Evolutionary conservation across 345 rosid genomes (phyloP), one percentile per base, ranked within the genome.

Genomic region (Lumnitzera littorea): DNA sequence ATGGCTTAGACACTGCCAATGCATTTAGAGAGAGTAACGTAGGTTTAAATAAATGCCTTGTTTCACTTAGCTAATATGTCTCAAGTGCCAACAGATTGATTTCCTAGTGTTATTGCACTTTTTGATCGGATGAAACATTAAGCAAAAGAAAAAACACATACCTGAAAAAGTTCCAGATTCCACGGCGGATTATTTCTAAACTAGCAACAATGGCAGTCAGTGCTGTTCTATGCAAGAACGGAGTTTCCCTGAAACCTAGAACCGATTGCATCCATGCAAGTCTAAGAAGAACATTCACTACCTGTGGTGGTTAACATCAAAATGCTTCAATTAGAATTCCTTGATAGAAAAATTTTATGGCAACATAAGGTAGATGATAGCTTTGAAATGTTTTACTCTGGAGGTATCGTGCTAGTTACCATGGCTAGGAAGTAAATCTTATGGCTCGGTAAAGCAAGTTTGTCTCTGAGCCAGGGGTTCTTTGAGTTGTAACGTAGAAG

Each of bases 131-230:
- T 27, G 43, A 36, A 36, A 36, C 43, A 36, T 36, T 36, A 36
- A 36, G 43, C 43, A 59, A 48, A 59, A 24, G n/a, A 46, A 48
- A 8, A 20, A 3, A 1, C 5, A 12, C 17, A 5, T 69, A 90
- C 97, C 97, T 88, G 81, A 91, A 88, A 60, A 88, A 88, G 70
- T 88, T 91, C 88, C 94, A 91, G 46, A 91, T 81, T 46, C 96
- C 96, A 9, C 94, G 85, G 10, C 96, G 86, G 58, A 91, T 56
- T 66, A 91, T 86, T 81, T 91, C 97, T 66, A 88, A 69, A 71
- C 81, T 48, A 3, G 80, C 82, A 69, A 91, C 62, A 51, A 84
- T 67, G 50, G 83, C 85, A 59, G 46, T 67, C 55, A 90, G 63
- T 62, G 86, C 91, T 65, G 67, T 70, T 46, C 62, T 61, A 41